Evolutionary conservation across 257 asterid species (phyloP).

Genomic region (Rauvolfia tetraphylla): DNA sequence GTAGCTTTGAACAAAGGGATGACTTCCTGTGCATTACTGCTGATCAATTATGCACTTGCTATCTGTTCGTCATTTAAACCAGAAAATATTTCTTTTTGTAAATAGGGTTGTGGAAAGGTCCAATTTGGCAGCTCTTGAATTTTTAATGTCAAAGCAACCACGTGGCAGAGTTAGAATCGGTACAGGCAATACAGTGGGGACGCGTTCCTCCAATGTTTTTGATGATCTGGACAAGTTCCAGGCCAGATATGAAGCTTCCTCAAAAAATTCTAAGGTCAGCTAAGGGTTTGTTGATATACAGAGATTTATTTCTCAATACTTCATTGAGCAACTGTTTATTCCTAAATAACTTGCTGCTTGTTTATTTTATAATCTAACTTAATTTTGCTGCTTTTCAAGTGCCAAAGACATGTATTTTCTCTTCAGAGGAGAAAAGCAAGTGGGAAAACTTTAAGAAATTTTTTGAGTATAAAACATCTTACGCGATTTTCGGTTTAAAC

Average conservation of each 20-base stretch:
- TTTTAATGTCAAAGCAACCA: constrained; percentile 81
- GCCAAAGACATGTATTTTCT: too few species aligned
- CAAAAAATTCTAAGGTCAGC: constrained; percentile 45
- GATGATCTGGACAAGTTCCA: constrained; percentile 75
- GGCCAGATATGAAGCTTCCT: constrained; percentile 56
- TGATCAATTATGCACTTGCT: not conserved
- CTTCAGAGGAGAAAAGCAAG: not conserved
- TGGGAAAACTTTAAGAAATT: not conserved
- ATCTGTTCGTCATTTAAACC: not conserved
- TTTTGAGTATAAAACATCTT: too few species aligned
- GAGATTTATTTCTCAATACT: not conserved
- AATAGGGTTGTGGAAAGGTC: constrained; percentile 67
- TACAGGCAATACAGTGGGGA: constrained; percentile 66
- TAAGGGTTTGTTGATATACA: not conserved
- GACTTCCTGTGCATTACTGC: not conserved
- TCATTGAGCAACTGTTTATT: not conserved
- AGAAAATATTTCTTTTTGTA: not conserved
- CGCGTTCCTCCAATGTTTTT: constrained; percentile 52
- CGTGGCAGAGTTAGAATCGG: constrained; percentile 74
- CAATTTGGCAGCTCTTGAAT: constrained; percentile 82
- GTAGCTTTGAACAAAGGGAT: not conserved
- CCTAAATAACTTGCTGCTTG: not conserved
- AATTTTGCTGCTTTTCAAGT: not conserved
- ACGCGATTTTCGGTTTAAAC: too few species aligned
- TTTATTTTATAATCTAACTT: not conserved